Conservation (phyloP, 1,284 basidiomycete genomes). For the Megacollybia platyphylla region DNA sequence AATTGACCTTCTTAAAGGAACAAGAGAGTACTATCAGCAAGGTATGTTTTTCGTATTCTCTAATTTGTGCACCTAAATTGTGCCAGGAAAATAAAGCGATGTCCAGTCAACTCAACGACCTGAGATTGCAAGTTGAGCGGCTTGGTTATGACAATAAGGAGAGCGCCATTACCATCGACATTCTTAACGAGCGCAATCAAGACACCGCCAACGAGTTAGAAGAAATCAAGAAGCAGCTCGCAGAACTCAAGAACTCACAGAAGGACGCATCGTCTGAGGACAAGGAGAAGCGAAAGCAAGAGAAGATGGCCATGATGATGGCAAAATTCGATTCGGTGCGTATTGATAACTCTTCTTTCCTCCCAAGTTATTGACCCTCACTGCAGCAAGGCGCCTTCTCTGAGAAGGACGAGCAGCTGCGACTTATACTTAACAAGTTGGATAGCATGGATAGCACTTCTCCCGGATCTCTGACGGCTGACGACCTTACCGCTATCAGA, state of each 20-base stretch:
- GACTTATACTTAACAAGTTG: constrained; percentile 73
- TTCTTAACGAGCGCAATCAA: constrained; percentile 88
- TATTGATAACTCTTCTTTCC: constrained; percentile 9
- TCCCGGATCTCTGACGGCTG: constrained; percentile 45
- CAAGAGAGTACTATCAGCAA: constrained; percentile 71
- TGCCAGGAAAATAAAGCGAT: constrained; percentile 82
- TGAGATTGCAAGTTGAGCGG: constrained; percentile 84
- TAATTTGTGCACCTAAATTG: constrained; percentile 2
- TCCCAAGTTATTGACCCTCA: constrained; percentile 1
- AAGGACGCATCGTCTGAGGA: constrained; percentile 85
- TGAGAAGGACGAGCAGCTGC: constrained; percentile 88
- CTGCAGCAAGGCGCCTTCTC: constrained; percentile 74
- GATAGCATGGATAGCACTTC: constrained; percentile 56
- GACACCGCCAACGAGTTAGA: constrained; percentile 86
- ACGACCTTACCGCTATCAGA: constrained; percentile 72
- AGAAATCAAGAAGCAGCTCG: constrained; percentile 75
- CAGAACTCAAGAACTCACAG: constrained; percentile 70
- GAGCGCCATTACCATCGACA: constrained; percentile 88
- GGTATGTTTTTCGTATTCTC: constrained; percentile 24
- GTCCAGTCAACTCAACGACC: constrained; percentile 84
- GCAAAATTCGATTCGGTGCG: constrained; percentile 91
- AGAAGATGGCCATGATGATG: constrained; percentile 99
- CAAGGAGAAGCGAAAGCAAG: constrained; percentile 97
- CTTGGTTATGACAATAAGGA: constrained; percentile 96
- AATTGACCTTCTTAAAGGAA: constrained; percentile 82